These are phyloP conservation scores for Artemisia annua DNA, from an alignment of 129 eudicot genomes.

Conservation along the genomic window DNA sequence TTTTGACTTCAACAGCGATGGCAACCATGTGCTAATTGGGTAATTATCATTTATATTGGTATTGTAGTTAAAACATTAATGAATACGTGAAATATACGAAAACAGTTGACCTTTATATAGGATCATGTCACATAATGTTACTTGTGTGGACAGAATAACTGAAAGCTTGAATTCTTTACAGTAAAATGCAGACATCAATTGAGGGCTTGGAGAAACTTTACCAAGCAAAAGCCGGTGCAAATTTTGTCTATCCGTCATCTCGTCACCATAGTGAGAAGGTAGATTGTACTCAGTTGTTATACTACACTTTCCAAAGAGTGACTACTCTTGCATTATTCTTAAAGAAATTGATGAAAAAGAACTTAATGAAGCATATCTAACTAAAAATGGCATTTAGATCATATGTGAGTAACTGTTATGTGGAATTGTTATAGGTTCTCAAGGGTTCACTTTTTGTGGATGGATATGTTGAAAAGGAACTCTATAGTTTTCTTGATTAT, in stretches of 20 bases:
- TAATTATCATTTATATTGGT: constrained; percentile 26
- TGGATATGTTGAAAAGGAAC: constrained; percentile 59
- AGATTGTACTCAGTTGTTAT: constrained; percentile 8
- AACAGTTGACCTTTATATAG: background rate
- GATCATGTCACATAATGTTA: background rate
- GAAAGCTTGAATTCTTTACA: constrained; percentile 35
- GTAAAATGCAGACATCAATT: constrained; percentile 75
- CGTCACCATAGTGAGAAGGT: constrained; percentile 69
- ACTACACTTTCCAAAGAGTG: constrained; percentile 8
- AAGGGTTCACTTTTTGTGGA: constrained; percentile 87
- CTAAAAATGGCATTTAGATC: background rate
- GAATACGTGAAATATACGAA: background rate
- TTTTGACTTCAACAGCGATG: constrained; percentile 86
- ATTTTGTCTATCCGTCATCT: constrained; percentile 63
- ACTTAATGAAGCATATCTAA: constrained; percentile 4
- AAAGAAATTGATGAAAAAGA: background rate
- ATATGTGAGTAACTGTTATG: constrained; percentile 12
- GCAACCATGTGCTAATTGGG: constrained; percentile 88
- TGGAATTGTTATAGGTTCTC: constrained; percentile 51
- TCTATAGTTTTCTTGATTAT: constrained; percentile 78
- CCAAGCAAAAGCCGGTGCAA: constrained; percentile 56
- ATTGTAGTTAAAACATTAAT: background rate
- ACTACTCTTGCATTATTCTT: constrained; percentile 15
- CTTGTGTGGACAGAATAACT: background rate
- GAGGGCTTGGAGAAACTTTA: constrained; percentile 60